Percentiles rank a stretch among this genome's conserved stretches.
Conservation (phyloP, 768 basidiomycete genomes). For the Boletus subparvulus region DNA sequence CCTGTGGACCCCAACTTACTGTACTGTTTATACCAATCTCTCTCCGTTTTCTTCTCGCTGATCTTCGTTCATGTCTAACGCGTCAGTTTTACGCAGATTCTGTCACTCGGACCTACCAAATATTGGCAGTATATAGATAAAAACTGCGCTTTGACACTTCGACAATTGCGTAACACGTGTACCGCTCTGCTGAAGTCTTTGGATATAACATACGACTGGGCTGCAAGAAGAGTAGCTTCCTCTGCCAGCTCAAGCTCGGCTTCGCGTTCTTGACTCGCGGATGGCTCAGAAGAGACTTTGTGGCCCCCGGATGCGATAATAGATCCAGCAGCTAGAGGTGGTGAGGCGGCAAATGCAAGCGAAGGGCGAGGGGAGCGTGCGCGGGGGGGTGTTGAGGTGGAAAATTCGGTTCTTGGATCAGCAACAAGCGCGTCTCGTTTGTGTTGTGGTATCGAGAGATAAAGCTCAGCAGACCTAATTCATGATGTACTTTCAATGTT, state of each 20-base stretch:
- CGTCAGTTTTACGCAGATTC: constrained; percentile 4
- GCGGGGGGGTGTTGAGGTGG: constrained; percentile 61
- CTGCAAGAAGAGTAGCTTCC: constrained; percentile 70
- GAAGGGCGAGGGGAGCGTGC: constrained; percentile 42
- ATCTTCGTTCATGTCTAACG: constrained; percentile 46
- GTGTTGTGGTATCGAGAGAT: constrained; percentile 54
- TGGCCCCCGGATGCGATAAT: constrained; percentile 25
- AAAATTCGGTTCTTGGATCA: constrained; percentile 39
- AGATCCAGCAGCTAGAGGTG: constrained; percentile 31
- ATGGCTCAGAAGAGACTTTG: constrained; percentile 2
- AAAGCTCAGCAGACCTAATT: constrained; percentile 73
- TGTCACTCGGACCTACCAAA: constrained; percentile 57
- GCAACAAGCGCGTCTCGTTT: constrained; percentile 40
- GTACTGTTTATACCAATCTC: constrained; percentile 83
- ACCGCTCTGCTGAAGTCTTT: constrained; percentile 78
- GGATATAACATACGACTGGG: constrained; percentile 68
- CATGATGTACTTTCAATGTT: constrained; percentile 16
- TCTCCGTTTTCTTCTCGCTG: constrained; percentile 76
- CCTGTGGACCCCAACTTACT: constrained; percentile 43
- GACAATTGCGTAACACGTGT: constrained; percentile 62
- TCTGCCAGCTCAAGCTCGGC: constrained; percentile 57
- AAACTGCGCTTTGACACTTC: constrained; percentile 73
- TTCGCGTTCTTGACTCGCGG: constrained; percentile 38
- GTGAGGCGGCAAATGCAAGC: constrained; percentile 34
- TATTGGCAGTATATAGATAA: constrained; percentile 78